Evolutionary conservation across 2,329 filamentous ascomycete species (phyloP), one percentile per base, ranked within the genome.

Genomic region (Grosmannia huntii): DNA sequence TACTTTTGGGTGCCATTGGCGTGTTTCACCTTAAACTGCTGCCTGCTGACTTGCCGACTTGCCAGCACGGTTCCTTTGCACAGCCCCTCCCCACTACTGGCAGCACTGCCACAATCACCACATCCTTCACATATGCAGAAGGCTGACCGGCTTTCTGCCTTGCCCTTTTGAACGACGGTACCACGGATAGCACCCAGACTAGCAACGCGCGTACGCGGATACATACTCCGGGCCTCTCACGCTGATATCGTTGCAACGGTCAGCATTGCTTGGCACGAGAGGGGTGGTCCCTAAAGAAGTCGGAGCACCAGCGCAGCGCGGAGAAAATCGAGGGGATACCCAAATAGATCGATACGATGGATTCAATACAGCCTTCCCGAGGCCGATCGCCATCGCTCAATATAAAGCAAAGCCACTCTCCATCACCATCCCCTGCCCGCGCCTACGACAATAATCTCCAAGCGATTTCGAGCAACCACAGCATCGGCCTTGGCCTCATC

Each of bases 321-420:
- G 19, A 55, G 19, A 57, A 19, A 44, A 44, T 44, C 25, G 41
- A 57, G 59, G 55, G 57, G 57, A 16, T 33, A 28, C 50, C 56
- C 56, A 58, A 53, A 27, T 48, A 59, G 41, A 44, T 9, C 21
- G 52, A 53, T 53, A 67, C 65, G 66, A 80, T 81, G 77, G 78
- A 82, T 73, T 74, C 76, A 70, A 76, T 78, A 62, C 67, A 71
- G 66, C 65, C 68, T 65, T 68, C 66, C 63, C 75, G 80, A 69
- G 81, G 81, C 68, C 82, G 82, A 68, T 85, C 83, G 65, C 80
- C 78, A 68, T 69, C 75, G 74, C 77, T 59, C n/a, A 21, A 83
- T 84, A 85, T 87, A 85, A 86, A 79, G 70, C 82, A 83, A 70
- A 79, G 75, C 64, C 83, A 82, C 70, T 85, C 84, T 66, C 81